Evolutionary conservation across 352 stramenopile genomes (phyloP).

Genomic region (Elongisporangium prolatum): DNA sequence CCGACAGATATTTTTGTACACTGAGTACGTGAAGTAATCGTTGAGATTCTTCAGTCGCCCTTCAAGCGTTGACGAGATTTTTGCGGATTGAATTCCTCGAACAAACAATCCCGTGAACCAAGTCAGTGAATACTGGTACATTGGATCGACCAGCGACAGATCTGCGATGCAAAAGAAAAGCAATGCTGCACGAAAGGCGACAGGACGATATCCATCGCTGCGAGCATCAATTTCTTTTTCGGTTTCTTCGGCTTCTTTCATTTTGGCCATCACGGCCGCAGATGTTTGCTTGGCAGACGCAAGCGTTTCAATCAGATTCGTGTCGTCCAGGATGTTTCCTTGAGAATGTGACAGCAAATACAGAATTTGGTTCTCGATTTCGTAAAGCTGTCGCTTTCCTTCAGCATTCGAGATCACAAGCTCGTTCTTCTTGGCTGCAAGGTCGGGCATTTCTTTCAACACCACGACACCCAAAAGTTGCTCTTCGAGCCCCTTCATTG

Average conservation of each 20-base stretch:
- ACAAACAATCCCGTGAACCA: constrained; percentile 93
- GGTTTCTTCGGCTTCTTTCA: constrained; percentile 89
- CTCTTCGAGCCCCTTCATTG: constrained; percentile 86
- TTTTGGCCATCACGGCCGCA: constrained; percentile 91
- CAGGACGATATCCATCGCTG: constrained; percentile 84
- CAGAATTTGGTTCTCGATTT: constrained; percentile 93
- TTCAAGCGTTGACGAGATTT: constrained; percentile 83
- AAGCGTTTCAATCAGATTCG: constrained; percentile 90
- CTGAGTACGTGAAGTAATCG: constrained; percentile 90
- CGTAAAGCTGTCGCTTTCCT: constrained; percentile 91
- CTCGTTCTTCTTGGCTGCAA: constrained; percentile 93
- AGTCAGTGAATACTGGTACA: constrained; percentile 94
- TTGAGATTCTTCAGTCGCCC: constrained; percentile 84
- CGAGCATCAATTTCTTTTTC: constrained; percentile 91
- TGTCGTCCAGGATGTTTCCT: constrained; percentile 92
- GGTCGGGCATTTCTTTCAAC: constrained; percentile 91
- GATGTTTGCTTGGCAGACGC: constrained; percentile 90
- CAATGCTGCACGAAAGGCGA: constrained; percentile 87
- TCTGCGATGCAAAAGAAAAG: constrained; percentile 93
- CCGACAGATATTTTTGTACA: constrained; percentile 93
- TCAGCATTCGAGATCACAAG: constrained; percentile 89
- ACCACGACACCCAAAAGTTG: constrained; percentile 91
- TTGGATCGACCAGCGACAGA: constrained; percentile 87
- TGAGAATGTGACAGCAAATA: constrained; percentile 92
- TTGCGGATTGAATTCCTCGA: constrained; percentile 80